Percentiles rank a stretch among this genome's conserved stretches.
Evolutionary conservation across 352 stramenopile species (phyloP).

Genomic region (Aphanomyces stellatus): DNA sequence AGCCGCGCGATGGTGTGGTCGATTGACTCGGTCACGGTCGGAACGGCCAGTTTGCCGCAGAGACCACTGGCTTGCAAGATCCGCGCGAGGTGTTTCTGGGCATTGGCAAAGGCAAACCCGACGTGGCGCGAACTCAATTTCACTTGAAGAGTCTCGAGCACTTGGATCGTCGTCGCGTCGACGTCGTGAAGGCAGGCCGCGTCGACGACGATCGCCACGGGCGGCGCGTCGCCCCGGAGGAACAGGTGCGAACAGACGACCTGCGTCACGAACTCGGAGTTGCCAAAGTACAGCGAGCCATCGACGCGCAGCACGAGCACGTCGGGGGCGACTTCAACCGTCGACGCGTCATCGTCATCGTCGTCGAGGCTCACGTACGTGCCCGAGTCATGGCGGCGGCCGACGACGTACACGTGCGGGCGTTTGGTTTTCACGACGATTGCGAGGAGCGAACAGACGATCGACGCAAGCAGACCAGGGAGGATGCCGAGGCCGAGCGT

Average conservation of each 20-base stretch:
- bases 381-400: neutral
- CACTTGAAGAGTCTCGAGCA: slow-evolving; percentile 72
- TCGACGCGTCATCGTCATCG: too few relatives aligned
- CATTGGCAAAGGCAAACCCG: slow-evolving; percentile 74
- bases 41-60: neutral
- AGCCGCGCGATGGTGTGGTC: slow-evolving; percentile 3
- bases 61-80: slow-evolving; percentile 59
- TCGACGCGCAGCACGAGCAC: slow-evolving; percentile 46
- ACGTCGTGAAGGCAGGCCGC: slow-evolving; percentile 73
- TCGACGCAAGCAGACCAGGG: slow-evolving; percentile 36
- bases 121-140: slow-evolving; percentile 53
- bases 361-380: slow-evolving; percentile 29
- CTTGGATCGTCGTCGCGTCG: slow-evolving; percentile 78
- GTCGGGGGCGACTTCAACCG: slow-evolving; percentile 40
- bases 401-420: slow-evolving; percentile 35
- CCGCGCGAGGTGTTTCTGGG: slow-evolving; percentile 48
- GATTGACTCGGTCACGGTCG: neutral
- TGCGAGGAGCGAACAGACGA: slow-evolving; percentile 44
- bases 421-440: slow-evolving; percentile 53
- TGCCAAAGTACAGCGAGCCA: slow-evolving; percentile 50
- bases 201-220: slow-evolving; percentile 52
- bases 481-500: slow-evolving; percentile 43
- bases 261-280: slow-evolving; percentile 35
- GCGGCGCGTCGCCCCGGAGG: neutral
- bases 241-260: neutral